Evolutionary conservation across 2,329 filamentous ascomycete genomes (phyloP), one percentile per base, ranked within the genome.

Genomic region (Malbranchea cinnamomea): DNA sequence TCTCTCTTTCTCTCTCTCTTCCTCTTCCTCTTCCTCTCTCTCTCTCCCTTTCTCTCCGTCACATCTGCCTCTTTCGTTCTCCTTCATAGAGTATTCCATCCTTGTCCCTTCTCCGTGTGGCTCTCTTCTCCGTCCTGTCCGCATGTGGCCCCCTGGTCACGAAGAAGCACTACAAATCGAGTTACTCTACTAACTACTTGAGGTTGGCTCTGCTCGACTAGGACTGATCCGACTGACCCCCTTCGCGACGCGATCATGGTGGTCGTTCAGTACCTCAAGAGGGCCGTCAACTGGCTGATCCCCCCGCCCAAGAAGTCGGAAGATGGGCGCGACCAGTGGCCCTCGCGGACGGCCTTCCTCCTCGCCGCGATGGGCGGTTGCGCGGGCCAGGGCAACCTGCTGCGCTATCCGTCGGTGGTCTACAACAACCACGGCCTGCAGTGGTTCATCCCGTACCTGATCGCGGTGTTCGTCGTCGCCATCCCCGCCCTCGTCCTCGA

Each of bases 371-470:
- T 71, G 65, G 66, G 68, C 24, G 68, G 68, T 29, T 68, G 63
- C 39, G 65, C 65, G 1, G 67, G 67, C 27, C 66, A 69, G 52
- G 68, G 67, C 16, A 71, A 71, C 41, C 53, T 71, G 14, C 54
- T 71, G 12, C 58, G 68, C 16, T 71, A 71, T 36, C 68, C 68
- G 2, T 70, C 65, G 0, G 62, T 67, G 22, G 59, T 70, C 2
- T 72, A 68, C 57, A 71, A 71, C 50, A 71, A 71, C 44, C 59
- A 67, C 33, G 68, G 68, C 2, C 52, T 71, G 4, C 67, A 71
- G 41, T 72, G 68, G 68, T 72, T 69, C 45, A 62, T 71, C 11
- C 68, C 67, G 0, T 72, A 71, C 37, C 43, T 71, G 4, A 49
- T 71, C 33, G 63, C 64, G 4, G 57, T 71, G 10, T 63, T 68